Conservation (phyloP, 2,329 filamentous ascomycete genomes). For the Cladosporium phlei region DNA sequence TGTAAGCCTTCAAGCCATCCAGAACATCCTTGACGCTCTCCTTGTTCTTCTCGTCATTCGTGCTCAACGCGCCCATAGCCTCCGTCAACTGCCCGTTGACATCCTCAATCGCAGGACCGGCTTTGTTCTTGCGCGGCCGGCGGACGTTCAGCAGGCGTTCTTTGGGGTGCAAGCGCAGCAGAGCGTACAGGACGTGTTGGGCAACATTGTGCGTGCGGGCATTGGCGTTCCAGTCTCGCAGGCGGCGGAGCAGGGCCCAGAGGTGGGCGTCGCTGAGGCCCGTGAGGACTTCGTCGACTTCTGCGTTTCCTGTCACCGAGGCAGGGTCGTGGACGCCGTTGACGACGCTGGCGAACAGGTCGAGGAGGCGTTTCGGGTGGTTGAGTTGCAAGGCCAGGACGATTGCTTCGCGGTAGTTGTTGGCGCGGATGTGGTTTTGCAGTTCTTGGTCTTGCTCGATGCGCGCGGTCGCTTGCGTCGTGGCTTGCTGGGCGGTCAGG, state of each 20-base stretch:
- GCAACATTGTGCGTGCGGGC: slow-evolving; percentile 78
- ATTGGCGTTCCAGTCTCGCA: slow-evolving; percentile 98
- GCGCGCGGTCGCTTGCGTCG: slow-evolving; percentile 68
- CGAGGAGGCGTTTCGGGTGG: slow-evolving; percentile 81
- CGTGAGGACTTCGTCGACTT: slow-evolving; percentile 79
- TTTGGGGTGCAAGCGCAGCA: slow-evolving; percentile 78
- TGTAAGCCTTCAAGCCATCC: slow-evolving; percentile 83
- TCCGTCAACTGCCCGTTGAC: slow-evolving; percentile 26
- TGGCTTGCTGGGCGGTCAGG: slow-evolving; percentile 69
- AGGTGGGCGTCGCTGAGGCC: slow-evolving; percentile 79
- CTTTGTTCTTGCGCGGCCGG: slow-evolving; percentile 27
- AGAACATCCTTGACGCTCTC: slow-evolving; percentile 76
- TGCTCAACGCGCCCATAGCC: slow-evolving; percentile 30
- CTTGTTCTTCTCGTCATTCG: slow-evolving; percentile 30
- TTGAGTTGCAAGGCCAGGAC: slow-evolving; percentile 88
- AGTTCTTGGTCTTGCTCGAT: slow-evolving; percentile 93
- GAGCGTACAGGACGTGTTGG: slow-evolving; percentile 73
- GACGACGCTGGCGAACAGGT: slow-evolving; percentile 76
- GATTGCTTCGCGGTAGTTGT: slow-evolving; percentile 89
- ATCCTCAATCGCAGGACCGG: slow-evolving; percentile 12
- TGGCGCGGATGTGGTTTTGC: slow-evolving; percentile 83
- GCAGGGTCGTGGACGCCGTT: slow-evolving; percentile 58
- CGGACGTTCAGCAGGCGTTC: slow-evolving; percentile 59
- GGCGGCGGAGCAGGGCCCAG: slow-evolving; percentile 70
- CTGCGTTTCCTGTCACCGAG: slow-evolving; percentile 58